Base-by-base conservation (phyloP, 768 basidiomycete genomes). In the Hebeloma cylindrosporum region DNA sequence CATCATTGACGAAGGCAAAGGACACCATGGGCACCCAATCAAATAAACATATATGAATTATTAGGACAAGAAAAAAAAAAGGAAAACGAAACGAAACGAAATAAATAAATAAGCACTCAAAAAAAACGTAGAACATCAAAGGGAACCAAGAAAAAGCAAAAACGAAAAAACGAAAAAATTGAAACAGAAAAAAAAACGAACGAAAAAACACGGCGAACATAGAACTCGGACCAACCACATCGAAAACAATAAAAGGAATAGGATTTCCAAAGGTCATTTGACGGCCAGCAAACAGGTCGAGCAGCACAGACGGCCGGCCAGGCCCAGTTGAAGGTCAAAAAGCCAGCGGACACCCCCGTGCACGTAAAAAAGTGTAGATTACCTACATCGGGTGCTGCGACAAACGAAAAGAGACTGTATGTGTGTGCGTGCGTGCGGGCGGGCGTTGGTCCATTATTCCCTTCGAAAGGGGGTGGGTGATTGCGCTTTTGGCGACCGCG, bases 241-340 rank as follows among this genome's bases (percentile, higher is more conserved):
- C n/a, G n/a, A n/a, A n/a, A n/a, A n/a, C n/a, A n/a, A n/a, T n/a
- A n/a, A n/a, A n/a, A 26, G 14, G 21, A 26, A 10, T 28, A 41
- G 43, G 39, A 51, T 40, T 47, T 56, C 53, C 58, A 56, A 48
- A 51, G 56, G 54, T 59, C 52, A 54, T 63, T 62, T 62, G 60
- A 65, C 58, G 40, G 51, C 54, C 44, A 40, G 54, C 60, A 64
- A 62, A 48, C 46, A 61, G 57, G 60, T 56, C 59, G 49, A 53
- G 39, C 42, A 21, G 23, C 20, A 3, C 29, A 18, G 8, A 16
- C 33, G 28, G 34, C 34, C 28, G 28, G 32, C 25, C 18, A 26
- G 64, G 64, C 66, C 63, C 52, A 52, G 61, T 68, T 68, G 57
- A 61, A 66, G 66, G 66, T 66, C 63, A 68, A 68, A 65, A 61